Evolutionary conservation across 257 asterid species (phyloP).

Genomic region (Sherardia arvensis): DNA sequence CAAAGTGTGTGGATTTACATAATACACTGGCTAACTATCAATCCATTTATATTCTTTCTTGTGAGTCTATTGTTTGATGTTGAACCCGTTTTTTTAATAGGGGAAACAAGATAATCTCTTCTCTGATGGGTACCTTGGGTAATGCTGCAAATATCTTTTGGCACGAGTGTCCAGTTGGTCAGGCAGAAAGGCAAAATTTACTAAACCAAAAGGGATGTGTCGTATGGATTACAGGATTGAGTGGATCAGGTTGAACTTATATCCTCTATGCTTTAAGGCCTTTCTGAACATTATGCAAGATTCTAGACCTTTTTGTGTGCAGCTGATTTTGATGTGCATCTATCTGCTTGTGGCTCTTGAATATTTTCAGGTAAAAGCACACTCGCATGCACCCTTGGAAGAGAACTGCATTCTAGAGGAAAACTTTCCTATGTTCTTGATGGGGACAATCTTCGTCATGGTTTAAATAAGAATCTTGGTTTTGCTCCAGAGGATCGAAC

Average conservation of each 20-base stretch:
- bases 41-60: background rate
- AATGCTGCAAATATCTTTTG: conserved; percentile 82
- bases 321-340: background rate
- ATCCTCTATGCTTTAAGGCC: background rate
- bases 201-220: conserved; percentile 89
- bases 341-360: conserved; percentile 5
- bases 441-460: conserved; percentile 95
- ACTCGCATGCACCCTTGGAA: conserved; percentile 80
- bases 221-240: conserved; percentile 96
- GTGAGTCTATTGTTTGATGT: background rate
- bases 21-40: background rate
- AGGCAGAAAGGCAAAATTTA: conserved; percentile 67
- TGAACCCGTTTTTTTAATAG: conserved; percentile 18
- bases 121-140: conserved; percentile 58
- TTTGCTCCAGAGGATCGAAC: conserved; percentile 79
- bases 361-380: conserved; percentile 72
- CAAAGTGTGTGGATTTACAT: background rate
- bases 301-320: background rate
- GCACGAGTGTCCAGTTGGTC: conserved; percentile 80
- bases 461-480: conserved; percentile 83
- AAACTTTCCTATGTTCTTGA: conserved; percentile 91
- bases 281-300: background rate
- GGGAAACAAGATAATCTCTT: conserved; percentile 14
- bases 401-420: conserved; percentile 74
- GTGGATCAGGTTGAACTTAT: conserved; percentile 72